Percentiles rank a stretch among this genome's conserved stretches.
Conservation (phyloP, 352 stramenopile genomes). For the Pythium scleroteichum region DNA sequence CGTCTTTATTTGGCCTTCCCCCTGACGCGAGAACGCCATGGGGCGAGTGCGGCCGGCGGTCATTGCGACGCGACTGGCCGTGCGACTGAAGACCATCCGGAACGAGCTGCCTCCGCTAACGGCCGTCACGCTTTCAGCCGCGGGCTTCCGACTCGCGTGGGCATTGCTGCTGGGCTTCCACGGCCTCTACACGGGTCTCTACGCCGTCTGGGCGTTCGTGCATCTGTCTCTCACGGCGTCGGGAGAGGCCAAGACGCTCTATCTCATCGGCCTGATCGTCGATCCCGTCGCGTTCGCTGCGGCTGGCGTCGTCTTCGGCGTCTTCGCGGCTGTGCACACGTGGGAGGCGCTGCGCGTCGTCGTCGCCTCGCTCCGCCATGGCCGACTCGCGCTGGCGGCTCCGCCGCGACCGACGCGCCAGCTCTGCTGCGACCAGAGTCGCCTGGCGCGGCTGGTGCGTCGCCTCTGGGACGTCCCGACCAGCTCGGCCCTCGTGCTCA, state of each 20-base stretch:
- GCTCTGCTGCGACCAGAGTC: background rate
- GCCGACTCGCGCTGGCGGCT: background rate
- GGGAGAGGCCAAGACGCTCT: background rate
- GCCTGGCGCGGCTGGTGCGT: background rate
- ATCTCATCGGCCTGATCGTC: background rate
- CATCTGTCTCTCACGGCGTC: background rate
- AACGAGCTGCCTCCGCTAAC: background rate
- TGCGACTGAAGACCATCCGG: background rate
- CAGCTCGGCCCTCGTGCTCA: background rate
- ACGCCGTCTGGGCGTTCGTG: constrained; percentile 7
- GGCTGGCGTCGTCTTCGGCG: background rate
- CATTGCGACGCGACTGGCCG: background rate
- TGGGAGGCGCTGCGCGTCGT: background rate
- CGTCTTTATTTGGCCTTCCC: too few species aligned
- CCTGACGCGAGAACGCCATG: background rate
- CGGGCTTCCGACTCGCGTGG: background rate
- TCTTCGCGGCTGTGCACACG: background rate
- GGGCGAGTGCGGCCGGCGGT: background rate
- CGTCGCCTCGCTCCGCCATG: background rate
- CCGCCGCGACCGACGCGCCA: background rate
- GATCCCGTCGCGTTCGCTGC: background rate
- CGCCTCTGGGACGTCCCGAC: background rate
- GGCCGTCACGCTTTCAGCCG: background rate
- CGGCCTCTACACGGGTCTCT: background rate
- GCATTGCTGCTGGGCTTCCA: background rate